Evolutionary conservation across 1,139 yeast species (phyloP).

Genomic region (Taphrina sp.): DNA sequence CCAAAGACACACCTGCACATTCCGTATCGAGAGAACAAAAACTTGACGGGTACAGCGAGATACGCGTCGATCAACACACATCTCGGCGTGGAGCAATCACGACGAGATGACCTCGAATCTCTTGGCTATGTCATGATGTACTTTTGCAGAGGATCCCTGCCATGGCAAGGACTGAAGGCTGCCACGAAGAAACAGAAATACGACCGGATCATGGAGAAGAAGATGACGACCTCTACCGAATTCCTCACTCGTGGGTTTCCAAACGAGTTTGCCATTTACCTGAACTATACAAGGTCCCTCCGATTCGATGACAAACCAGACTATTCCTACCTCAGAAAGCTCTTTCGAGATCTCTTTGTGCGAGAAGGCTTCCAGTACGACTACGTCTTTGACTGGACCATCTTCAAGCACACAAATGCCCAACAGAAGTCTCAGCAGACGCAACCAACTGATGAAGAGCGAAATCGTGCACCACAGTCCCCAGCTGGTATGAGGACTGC

Average conservation of each 20-base stretch:
- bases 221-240: constrained; percentile 88
- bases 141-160: constrained; percentile 87
- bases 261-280: constrained; percentile 79
- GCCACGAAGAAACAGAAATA: constrained; percentile 95
- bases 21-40: constrained; percentile 93
- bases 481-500: constrained; percentile 3
- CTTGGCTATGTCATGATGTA: constrained; percentile 94
- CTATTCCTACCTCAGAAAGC: constrained; percentile 80
- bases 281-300: constrained; percentile 83
- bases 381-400: constrained; percentile 95
- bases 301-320: constrained; percentile 97
- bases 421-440: constrained; percentile 20
- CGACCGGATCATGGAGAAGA: constrained; percentile 94
- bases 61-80: constrained; percentile 95
- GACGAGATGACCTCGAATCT: constrained; percentile 95
- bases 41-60: constrained; percentile 95
- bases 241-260: constrained; percentile 90
- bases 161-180: constrained; percentile 99
- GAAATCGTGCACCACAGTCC: constrained; percentile 3
- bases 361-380: constrained; percentile 90
- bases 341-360: constrained; percentile 84
- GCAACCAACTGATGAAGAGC: constrained; percentile 9
- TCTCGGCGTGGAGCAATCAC: constrained; percentile 91
- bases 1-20: constrained; percentile 94
- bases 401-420: constrained; percentile 58